These are phyloP conservation scores for Populus trichocarpa DNA, from an alignment of 441 rosid species.

Conservation along the genomic window DNA sequence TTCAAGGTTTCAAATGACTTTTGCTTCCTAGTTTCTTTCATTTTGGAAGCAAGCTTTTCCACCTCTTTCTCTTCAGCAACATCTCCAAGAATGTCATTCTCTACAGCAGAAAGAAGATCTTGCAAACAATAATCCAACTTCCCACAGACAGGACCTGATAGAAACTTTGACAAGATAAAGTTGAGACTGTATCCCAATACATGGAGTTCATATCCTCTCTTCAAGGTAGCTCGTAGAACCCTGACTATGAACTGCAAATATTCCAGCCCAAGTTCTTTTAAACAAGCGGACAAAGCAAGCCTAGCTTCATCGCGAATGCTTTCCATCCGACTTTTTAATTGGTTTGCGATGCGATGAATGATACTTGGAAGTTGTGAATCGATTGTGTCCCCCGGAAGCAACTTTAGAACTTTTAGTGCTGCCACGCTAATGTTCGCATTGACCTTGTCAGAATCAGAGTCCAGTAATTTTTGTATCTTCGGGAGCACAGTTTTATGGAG, in stretches of 20 bases:
- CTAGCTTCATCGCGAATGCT: slow-evolving; percentile 83
- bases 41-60: slow-evolving; percentile 76
- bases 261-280: slow-evolving; percentile 91
- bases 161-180: slow-evolving; percentile 60
- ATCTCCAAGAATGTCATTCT: slow-evolving; percentile 82
- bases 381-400: slow-evolving; percentile 80
- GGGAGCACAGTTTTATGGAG: slow-evolving; percentile 68
- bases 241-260: slow-evolving; percentile 66
- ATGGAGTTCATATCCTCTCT: slow-evolving; percentile 87
- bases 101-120: slow-evolving; percentile 76
- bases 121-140: slow-evolving; percentile 81
- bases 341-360: slow-evolving; percentile 66
- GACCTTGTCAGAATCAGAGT: slow-evolving; percentile 62
- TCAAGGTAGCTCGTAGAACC: slow-evolving; percentile 64
- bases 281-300: slow-evolving; percentile 78
- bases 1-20: slow-evolving; percentile 77
- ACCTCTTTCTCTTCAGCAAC: slow-evolving; percentile 94
- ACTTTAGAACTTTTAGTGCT: slow-evolving; percentile 80
- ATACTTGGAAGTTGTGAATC: slow-evolving; percentile 79
- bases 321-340: slow-evolving; percentile 67
- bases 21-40: slow-evolving; percentile 83
- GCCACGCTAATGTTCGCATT: slow-evolving; percentile 69
- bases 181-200: slow-evolving; percentile 80
- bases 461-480: slow-evolving; percentile 63
- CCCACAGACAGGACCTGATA: slow-evolving; percentile 40